Percentiles rank a stretch among this genome's conserved stretches.
These are phyloP conservation scores for Eucalyptus curtisii DNA, from an alignment of 345 rosid genomes.

Conservation along the genomic window DNA sequence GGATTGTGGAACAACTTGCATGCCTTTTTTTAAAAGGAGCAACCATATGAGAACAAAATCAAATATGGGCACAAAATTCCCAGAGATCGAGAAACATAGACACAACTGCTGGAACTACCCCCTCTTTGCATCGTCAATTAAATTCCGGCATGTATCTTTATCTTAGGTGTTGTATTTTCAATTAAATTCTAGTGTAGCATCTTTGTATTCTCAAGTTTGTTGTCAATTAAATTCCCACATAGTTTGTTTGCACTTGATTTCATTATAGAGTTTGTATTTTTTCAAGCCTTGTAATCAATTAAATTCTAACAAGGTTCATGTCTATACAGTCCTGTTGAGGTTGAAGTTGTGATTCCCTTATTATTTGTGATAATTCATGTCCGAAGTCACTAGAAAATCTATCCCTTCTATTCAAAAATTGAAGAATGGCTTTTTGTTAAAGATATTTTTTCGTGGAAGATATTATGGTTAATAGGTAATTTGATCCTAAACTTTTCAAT, in stretches of 20 bases:
- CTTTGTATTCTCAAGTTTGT: neutral
- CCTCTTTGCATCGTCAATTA: accelerated
- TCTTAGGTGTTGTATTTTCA: neutral
- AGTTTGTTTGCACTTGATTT: neutral
- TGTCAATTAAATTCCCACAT: neutral
- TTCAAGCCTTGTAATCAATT: neutral
- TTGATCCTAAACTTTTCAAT: too few species aligned
- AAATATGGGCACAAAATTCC: neutral
- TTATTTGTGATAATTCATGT: neutral
- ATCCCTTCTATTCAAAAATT: constrained; percentile 10
- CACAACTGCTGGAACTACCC: neutral
- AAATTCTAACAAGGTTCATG: neutral
- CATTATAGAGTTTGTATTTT: neutral
- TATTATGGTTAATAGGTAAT: too few species aligned
- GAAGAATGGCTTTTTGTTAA: too few species aligned
- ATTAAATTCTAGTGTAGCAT: neutral
- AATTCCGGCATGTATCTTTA: too few species aligned
- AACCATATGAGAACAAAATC: neutral
- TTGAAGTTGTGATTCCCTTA: too few species aligned
- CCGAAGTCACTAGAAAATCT: accelerated
- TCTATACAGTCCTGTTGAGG: too few species aligned
- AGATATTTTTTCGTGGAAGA: too few species aligned
- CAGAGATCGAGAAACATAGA: accelerated
- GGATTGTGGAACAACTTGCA: neutral
- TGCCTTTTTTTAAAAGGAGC: neutral